Evolutionary conservation across 768 basidiomycete genomes (phyloP), one percentile per base, ranked within the genome.

Genomic region (Mycena maculata): DNA sequence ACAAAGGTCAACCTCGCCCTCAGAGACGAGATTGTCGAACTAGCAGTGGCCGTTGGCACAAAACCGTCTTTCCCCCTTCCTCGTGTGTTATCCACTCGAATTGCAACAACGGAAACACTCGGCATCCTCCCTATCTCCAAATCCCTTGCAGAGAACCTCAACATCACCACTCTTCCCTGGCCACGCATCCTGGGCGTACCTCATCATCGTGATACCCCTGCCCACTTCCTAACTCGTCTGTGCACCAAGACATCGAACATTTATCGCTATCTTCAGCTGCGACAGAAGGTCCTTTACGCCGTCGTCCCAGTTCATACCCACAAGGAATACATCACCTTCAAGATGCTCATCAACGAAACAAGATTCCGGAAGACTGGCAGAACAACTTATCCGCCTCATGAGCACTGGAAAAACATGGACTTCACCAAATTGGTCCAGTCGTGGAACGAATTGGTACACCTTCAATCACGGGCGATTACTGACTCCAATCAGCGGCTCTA

Each of bases 21-120:
- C 45, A 15, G 57, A 16, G 57, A 58, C 23, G 57, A 58, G 12
- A 48, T 58, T 18, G 45, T 58, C 18, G 45, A 58, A 22, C 57
- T 58, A 20, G 42, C 57, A 0, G 18, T 58, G 5, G 31, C 57
- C 1, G 44, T 47, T 12, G 44, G 31, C 16, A 4, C 6, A 0
- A 33, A 47, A 23, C 57, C 45, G 2, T 58, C 57, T 6, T 58
- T 58, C 22, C 30, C 45, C 10, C 57, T 33, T n/a, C 57, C 57
- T 10, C 57, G 57, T 4, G 31, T 58, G 5, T 31, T 47, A 2
- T 58, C 44, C 5, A 58, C 44, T 33, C 57, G 57, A 3, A 58
- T 58, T 12, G 57, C 57, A 2, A 48, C 31, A 6, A 47, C 57
- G 7, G 52, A 53, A 36, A 53, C 52, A 1, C 22, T 53, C 38